Evolutionary conservation across 2,329 filamentous ascomycete species (phyloP), one percentile per base, ranked within the genome.

Genomic region (Fusarium coicis): DNA sequence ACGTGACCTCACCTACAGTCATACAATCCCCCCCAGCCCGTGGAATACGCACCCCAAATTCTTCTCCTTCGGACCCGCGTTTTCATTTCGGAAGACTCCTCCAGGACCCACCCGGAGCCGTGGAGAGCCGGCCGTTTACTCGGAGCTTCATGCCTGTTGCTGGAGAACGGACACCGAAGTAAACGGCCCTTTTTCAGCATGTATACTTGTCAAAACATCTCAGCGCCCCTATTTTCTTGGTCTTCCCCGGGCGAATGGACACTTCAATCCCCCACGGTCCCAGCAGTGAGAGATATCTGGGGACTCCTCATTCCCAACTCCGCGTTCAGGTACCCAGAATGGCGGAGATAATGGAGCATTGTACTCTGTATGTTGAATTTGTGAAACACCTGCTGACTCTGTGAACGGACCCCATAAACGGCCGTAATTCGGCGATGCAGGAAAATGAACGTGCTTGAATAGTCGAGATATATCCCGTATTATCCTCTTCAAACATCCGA

Each of bases 91-190:
- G 61, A 57, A 52, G 34, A 26, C 54, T 58, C 63, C 68, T 65
- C 28, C 32, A 54, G 49, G 53, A 47, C 52, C 72, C 72, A 74
- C 68, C 56, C 72, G 72, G 72, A 52, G 60, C 72, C 72, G 64
- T 73, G 72, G 72, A 74, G 72, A 74, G 68, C 65, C 72, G 72
- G 72, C 68, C 72, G 63, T 76, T 69, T 77, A 73, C 68, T 77
- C 75, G 75, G 75, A 70, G 55, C 44, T 74, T 77, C 63, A 77
- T 77, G 75, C 75, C 62, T 73, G 73, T 65, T 61, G 61, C 65
- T 74, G 72, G 72, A 36, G 72, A 74, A 70, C 68, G 43, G 55
- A 58, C 54, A 5, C 37, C 43, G 62, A 36, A 37, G 50, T 54
- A 72, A 75, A 74, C 68, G 72, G 72, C 68, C 72, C 72, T 55